These are phyloP conservation scores for Lumnitzera racemosa DNA, from an alignment of 345 rosid genomes.

Conservation along the genomic window DNA sequence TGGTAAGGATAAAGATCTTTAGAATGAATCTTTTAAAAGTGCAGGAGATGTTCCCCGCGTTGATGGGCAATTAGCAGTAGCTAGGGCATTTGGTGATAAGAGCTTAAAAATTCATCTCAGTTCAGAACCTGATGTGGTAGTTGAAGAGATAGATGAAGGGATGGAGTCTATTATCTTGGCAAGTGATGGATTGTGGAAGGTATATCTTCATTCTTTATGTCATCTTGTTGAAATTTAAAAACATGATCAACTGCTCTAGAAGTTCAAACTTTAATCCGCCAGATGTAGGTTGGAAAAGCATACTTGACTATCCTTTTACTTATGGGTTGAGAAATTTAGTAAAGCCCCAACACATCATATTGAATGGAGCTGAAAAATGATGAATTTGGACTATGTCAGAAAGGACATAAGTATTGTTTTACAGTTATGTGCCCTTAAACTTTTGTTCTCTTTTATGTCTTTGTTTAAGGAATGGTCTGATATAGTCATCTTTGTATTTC, in stretches of 20 bases:
- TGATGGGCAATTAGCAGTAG: constrained; percentile 92
- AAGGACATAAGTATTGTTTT: too few relatives aligned
- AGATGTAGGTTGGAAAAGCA: too few relatives aligned
- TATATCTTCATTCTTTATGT: constrained; percentile 11
- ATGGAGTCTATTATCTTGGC: constrained; percentile 69
- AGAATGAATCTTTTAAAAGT: not conserved
- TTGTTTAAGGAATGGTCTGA: not conserved
- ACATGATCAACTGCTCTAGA: too few relatives aligned
- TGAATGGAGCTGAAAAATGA: too few relatives aligned
- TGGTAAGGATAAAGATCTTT: not conserved
- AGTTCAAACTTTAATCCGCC: too few relatives aligned
- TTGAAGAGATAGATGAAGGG: constrained; percentile 49
- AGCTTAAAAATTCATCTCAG: constrained; percentile 80
- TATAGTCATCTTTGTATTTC: not conserved
- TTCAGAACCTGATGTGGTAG: constrained; percentile 67
- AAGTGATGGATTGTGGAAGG: constrained; percentile 97
- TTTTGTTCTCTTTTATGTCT: too few relatives aligned
- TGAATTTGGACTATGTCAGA: too few relatives aligned
- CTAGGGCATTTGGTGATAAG: constrained; percentile 94
- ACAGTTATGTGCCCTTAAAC: too few relatives aligned
- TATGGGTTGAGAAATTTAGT: too few relatives aligned
- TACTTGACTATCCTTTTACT: too few relatives aligned
- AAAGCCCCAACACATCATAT: too few relatives aligned
- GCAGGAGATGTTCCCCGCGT: constrained; percentile 92
- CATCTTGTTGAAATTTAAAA: too few relatives aligned